phyloP scores from a whole-genome alignment of 192 early-diverging fungal genomes.

The Entomortierella beljakovae region DNA sequence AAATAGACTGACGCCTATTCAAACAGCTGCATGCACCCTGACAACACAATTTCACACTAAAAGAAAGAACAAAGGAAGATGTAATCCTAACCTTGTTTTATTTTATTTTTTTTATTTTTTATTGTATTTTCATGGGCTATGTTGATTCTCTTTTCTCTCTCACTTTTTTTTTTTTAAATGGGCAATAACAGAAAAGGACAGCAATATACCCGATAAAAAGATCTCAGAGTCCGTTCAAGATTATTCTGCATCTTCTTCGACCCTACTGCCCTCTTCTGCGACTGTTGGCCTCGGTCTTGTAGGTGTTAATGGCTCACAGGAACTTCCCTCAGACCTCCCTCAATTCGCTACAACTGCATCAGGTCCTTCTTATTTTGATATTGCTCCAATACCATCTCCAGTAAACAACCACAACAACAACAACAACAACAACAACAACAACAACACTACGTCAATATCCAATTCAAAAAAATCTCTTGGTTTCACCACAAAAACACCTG shows the following conservation, averaged over 20 bases:
- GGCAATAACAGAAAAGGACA: constrained; percentile 13
- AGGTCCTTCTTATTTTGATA: constrained; percentile 49
- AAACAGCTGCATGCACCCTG: background rate
- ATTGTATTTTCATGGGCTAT: constrained; percentile 20
- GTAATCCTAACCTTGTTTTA: constrained; percentile 29
- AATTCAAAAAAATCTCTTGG: constrained; percentile 18
- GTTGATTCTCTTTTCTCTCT: no score
- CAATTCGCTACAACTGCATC: constrained; percentile 29
- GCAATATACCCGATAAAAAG: constrained; percentile 9
- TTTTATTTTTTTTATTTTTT: constrained; percentile 6
- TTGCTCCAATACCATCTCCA: constrained; percentile 23
- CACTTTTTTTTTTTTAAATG: constrained; percentile 2
- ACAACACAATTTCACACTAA: constrained; percentile 2
- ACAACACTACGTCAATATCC: background rate
- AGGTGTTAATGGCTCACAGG: constrained; percentile 6
- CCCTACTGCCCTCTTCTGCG: background rate
- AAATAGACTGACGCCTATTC: no score
- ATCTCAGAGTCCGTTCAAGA: background rate
- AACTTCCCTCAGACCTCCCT: constrained; percentile 4
- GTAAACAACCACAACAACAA: background rate
- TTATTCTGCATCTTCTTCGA: constrained; percentile 1
- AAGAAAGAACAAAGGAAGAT: background rate
- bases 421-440: background rate
- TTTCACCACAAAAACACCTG: constrained; percentile 38
- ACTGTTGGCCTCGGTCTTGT: constrained; percentile 26